Evolutionary conservation across 805 yeast species (phyloP).

Genomic region (Candida verbasci): DNA sequence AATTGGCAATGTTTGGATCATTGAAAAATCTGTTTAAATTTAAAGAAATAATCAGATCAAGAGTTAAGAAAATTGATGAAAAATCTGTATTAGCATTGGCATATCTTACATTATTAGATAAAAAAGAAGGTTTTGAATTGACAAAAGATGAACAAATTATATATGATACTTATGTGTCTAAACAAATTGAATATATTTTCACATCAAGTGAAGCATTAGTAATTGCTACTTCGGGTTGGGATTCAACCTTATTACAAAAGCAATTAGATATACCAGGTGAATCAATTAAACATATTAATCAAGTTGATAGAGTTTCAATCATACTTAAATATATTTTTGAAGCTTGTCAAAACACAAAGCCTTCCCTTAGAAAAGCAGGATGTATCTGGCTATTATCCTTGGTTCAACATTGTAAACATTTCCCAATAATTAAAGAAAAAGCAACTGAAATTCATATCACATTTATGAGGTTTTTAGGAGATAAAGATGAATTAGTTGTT

Average conservation of each 20-base stretch:
- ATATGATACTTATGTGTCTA: constrained; percentile 57
- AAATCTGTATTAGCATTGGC: constrained; percentile 54
- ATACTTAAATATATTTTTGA: constrained; percentile 49
- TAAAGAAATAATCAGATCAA: constrained; percentile 25
- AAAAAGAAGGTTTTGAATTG: constrained; percentile 13
- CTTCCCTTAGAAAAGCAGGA: constrained; percentile 66
- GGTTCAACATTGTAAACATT: constrained; percentile 65
- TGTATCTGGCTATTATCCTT: constrained; percentile 85
- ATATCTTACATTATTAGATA: constrained; percentile 42
- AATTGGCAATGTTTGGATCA: constrained; percentile 43
- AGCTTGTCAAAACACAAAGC: constrained; percentile 62
- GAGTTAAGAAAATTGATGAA: constrained; percentile 57
- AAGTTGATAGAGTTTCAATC: constrained; percentile 15
- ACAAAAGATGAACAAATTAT: constrained; percentile 40
- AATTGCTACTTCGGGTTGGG: constrained; percentile 72
- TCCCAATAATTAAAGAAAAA: constrained; percentile 30
- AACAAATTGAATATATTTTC: constrained; percentile 72
- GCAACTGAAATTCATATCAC: constrained; percentile 64
- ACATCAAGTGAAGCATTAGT: constrained; percentile 82
- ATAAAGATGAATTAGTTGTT: constrained; percentile 82
- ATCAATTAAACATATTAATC: constrained; percentile 13
- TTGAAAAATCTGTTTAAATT: constrained; percentile 26
- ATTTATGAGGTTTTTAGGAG: constrained; percentile 76
- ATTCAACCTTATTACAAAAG: constrained; percentile 49
- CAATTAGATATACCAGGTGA: constrained; percentile 51